phyloP scores from a whole-genome alignment of 2,329 filamentous ascomycete species.

The Clonostachys sp. region DNA sequence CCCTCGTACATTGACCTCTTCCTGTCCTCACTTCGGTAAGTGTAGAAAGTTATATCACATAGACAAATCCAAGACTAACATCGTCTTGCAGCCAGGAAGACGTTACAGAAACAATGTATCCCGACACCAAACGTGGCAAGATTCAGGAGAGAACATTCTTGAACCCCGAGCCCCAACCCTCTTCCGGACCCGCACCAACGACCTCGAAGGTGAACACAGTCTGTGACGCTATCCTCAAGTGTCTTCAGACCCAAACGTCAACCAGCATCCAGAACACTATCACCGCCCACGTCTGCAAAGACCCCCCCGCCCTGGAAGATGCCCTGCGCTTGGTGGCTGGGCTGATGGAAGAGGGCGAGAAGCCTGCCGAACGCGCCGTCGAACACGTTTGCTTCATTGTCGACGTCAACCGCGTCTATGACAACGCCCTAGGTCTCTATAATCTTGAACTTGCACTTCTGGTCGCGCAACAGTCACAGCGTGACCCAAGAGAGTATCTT shows the following conservation, averaged over 20 bases:
- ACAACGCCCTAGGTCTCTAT: constrained; percentile 85
- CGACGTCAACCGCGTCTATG: constrained; percentile 87
- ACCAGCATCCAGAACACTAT: constrained; percentile 84
- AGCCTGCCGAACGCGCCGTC: constrained; percentile 80
- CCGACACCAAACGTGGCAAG: constrained; percentile 63
- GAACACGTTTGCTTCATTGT: constrained; percentile 98
- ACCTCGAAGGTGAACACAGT: constrained; percentile 75
- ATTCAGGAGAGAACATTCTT: constrained; percentile 5
- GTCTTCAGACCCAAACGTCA: constrained; percentile 56
- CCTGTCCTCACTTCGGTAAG: constrained; percentile 75
- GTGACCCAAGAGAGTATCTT: constrained; percentile 91
- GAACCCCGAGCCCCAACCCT: not conserved
- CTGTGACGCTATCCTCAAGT: constrained; percentile 76
- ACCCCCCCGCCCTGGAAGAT: constrained; percentile 82
- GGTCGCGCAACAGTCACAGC: constrained; percentile 92
- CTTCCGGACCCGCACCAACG: constrained; percentile 3
- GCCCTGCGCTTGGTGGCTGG: constrained; percentile 76
- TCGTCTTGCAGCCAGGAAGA: constrained; percentile 67
- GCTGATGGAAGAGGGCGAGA: constrained; percentile 62
- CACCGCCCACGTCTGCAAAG: constrained; percentile 91
- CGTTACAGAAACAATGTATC: constrained; percentile 90
- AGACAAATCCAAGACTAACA: constrained; percentile 13
- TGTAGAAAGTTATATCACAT: not conserved
- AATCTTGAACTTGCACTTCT: constrained; percentile 85
- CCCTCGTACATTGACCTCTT: constrained; percentile 85